These are phyloP conservation scores for Sarcomyxa edulis DNA, from an alignment of 768 basidiomycete genomes.

Conservation along the genomic window DNA sequence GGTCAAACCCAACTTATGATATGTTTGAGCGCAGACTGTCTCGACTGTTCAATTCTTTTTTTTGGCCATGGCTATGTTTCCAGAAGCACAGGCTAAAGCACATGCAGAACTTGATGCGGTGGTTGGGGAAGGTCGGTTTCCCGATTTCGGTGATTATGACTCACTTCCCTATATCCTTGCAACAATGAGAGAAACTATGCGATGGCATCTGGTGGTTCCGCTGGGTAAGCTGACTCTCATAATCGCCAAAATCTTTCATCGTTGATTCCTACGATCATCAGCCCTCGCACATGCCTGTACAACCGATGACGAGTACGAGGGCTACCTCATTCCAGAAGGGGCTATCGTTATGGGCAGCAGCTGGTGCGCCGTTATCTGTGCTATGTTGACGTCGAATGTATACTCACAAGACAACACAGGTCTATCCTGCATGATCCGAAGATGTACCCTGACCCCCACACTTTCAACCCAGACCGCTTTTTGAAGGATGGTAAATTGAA, in stretches of 20 bases:
- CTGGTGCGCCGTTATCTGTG: conserved; percentile 1
- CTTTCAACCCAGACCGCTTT: conserved; percentile 27
- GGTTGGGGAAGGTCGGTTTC: conserved; percentile 22
- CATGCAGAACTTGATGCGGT: conserved; percentile 32
- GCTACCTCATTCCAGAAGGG: conserved; percentile 11
- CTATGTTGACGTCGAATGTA: background rate
- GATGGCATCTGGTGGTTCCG: conserved; percentile 16
- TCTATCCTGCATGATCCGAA: conserved; percentile 16
- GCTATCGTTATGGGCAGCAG: conserved; percentile 4
- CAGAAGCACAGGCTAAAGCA: conserved; percentile 17
- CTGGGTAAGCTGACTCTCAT: background rate
- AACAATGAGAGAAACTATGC: conserved; percentile 17
- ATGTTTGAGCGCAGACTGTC: conserved; percentile 11
- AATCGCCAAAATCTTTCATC: no score
- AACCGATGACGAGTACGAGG: no score
- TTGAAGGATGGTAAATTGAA: conserved; percentile 16
- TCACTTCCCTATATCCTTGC: conserved; percentile 20
- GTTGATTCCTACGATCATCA: conserved; percentile 1
- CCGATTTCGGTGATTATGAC: no score
- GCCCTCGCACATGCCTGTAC: conserved; percentile 16
- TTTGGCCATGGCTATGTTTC: conserved; percentile 13
- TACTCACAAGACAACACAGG: no score
- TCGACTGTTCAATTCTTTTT: conserved; percentile 11
- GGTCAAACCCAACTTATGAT: background rate
- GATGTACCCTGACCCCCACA: conserved; percentile 13